Evolutionary conservation across 495 filamentous ascomycete genomes (phyloP).

Genomic region (Penicillium salamii): DNA sequence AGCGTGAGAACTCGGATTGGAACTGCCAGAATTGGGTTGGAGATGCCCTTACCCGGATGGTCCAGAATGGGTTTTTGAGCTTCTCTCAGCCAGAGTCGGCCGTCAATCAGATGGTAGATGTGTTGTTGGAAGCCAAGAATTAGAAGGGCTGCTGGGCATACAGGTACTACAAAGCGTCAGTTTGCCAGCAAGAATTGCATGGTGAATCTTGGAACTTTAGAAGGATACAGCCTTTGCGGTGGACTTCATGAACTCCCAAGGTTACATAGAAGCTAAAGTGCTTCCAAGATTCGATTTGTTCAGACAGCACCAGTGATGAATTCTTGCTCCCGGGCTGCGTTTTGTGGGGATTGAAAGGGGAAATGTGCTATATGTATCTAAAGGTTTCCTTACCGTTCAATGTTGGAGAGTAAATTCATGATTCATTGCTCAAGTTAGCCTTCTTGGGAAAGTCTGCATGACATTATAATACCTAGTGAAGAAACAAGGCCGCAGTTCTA

Average conservation of each 20-base stretch:
- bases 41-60: conserved; percentile 23
- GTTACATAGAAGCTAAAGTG: background rate
- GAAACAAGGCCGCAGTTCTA: too few relatives aligned
- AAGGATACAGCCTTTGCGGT: too few relatives aligned
- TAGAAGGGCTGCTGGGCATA: too few relatives aligned
- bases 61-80: conserved; percentile 21
- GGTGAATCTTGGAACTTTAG: too few relatives aligned
- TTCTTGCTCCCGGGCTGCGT: too few relatives aligned
- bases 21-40: conserved; percentile 38
- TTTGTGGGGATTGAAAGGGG: background rate
- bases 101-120: conserved; percentile 29
- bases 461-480: background rate
- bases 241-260: too few relatives aligned
- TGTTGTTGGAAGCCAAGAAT: conserved; percentile 26
- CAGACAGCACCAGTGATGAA: background rate
- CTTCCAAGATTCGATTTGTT: background rate
- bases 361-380: background rate
- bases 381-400: background rate
- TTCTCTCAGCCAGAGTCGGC: conserved; percentile 10
- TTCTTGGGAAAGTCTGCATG: background rate
- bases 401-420: conserved; percentile 5
- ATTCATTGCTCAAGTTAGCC: conserved; percentile 1
- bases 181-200: background rate
- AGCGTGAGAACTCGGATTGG: conserved; percentile 24
- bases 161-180: background rate